Percentiles rank a stretch among this genome's conserved stretches.
Conservation (phyloP, 495 filamentous ascomycete species). For the Melanomma pulvis-pyrius region DNA sequence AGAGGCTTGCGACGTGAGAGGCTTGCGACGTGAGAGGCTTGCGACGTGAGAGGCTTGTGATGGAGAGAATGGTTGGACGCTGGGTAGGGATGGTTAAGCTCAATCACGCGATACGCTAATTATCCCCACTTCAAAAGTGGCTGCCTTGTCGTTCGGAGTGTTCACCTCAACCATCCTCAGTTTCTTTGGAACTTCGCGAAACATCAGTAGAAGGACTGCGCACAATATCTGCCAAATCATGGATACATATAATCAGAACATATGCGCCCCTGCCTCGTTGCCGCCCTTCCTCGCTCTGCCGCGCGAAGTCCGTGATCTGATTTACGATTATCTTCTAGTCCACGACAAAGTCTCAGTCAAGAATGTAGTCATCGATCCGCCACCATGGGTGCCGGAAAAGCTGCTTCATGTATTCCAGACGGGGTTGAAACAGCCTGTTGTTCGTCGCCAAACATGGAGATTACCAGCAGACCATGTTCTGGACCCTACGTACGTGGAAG, state of each 20-base stretch:
- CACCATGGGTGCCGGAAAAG: neutral
- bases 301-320: neutral
- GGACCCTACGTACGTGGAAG: neutral
- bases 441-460: neutral
- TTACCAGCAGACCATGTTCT: neutral
- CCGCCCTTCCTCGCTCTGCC: neutral
- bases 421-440: neutral
- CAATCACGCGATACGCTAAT: no score
- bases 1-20: no score
- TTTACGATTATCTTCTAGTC: neutral
- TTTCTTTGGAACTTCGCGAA: no score
- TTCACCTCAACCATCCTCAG: neutral
- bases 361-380: neutral
- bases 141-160: no score
- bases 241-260: neutral
- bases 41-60: no score
- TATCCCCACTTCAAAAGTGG: no score
- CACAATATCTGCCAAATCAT: neutral
- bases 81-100: no score
- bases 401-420: neutral
- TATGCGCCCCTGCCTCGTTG: neutral
- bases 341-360: neutral
- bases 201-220: neutral
- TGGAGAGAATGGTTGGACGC: no score
- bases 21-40: no score